Evolutionary conservation across 164 flowering plant genomes (phyloP), one percentile per base, ranked within the genome.

Genomic region (Vitis vinifera): DNA sequence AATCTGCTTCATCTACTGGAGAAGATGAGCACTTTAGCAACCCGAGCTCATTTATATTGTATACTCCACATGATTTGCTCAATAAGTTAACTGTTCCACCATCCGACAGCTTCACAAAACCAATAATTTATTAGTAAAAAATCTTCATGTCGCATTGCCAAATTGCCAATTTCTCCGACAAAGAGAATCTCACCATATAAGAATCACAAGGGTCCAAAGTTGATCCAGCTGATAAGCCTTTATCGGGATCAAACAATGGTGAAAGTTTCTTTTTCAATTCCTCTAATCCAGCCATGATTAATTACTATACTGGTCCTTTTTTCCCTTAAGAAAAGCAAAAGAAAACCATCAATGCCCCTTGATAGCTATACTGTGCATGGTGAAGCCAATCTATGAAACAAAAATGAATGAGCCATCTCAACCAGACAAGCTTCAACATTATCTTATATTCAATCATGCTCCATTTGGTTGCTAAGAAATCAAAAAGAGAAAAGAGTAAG

Each of bases 21-120:
- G 81, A 87, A 55, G 94, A 83, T 14, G 91, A 71, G 77, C 96
- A 86, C 72, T 91, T 93, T 71, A 91, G 97, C 81, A 96, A 76
- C 37, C 99, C 99, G 66, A 90, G 90, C 91, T 96, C 98, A 65
- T 93, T 96, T 69, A 96, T 82, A 77, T 93, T 91, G 80, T 96
- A 96, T 19, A 86, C 83, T 37, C 98, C 98, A 78, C 87, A 90
- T 10, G 99, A 96, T 82, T 87, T 83, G 72, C 99, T 93, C 76
- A 93, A 73, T 63, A 96, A 83, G 73, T 96, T 93, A 27, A 96
- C 91, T 44, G 97, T 86, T 50, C 91, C 94, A 68, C 95, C 90
- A 80, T 90, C 98, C 47, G 98, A 91, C 48, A 93, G 79, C 99
- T 96, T 73, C 76, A 83, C 59, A 58, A 63, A 72, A 59, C 10